Evolutionary conservation across 225 moss, liverwort and hornwort species (phyloP), one percentile per base, ranked within the genome.

Genomic region (Physcomitrium patens): DNA sequence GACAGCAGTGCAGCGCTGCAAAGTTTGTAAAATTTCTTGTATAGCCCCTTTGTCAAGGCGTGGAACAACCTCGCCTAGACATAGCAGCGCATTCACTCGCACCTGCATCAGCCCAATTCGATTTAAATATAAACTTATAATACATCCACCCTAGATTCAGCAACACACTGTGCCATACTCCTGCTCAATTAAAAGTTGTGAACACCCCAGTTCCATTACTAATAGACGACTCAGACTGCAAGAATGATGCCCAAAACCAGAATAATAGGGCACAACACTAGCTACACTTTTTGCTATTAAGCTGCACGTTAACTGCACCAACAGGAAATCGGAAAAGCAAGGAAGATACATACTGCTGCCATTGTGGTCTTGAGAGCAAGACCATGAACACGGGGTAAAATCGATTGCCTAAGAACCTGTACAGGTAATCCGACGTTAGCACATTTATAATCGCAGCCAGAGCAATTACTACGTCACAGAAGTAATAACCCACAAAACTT

Each of bases 1-100:
- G 80, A 90, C 90, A 80, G 87, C 87, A 68, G 90, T 87, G 51
- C 90, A 90, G 19, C 87, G 85, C 60, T 90, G 83, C 63, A 90
- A 49, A 9, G 90, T 90, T 55, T 81, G 81, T 48, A 90, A 51
- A 41, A 90, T 87, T 15, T 90, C 90, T 13, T 81, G 56, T 13
- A 85, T 85, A 43, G 85, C 87, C 63, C 65, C 57, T 72, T 83
- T 90, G 83, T 90, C 90, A 6, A 90, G 82, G 8, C 87, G 83
- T 78, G 85, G 90, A 3, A 90, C 90, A 49, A 90, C 85, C 66
- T 90, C 90, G n/a, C 90, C 90, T 7, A 90, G 75, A 50, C 90
- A 90, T 13, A 90, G 60, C n/a, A 90, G 79, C 19, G 90, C 90
- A 86, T 90, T 90, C 37, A 90, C 90, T 51, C 90, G 83, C 65